These are phyloP conservation scores for Penicillium antarcticum DNA, from an alignment of 495 filamentous ascomycete species.

Conservation along the genomic window DNA sequence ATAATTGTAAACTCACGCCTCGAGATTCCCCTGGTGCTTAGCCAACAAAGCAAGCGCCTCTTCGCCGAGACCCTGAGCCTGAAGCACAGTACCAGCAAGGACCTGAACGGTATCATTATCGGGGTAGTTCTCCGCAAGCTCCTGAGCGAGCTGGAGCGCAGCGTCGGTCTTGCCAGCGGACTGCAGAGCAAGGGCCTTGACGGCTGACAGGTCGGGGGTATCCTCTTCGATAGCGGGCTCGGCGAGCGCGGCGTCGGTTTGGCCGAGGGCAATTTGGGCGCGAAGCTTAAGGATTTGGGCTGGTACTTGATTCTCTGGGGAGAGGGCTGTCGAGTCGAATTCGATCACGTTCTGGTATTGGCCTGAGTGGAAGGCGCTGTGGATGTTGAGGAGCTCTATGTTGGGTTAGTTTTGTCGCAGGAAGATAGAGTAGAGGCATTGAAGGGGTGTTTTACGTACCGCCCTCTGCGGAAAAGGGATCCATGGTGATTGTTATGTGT, in stretches of 20 bases:
- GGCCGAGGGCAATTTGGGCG: constrained; percentile 75
- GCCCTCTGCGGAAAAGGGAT: constrained; percentile 93
- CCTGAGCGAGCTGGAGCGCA: constrained; percentile 61
- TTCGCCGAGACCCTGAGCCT: constrained; percentile 71
- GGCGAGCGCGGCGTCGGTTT: constrained; percentile 66
- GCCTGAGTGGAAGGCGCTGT: constrained; percentile 92
- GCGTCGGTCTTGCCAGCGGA: constrained; percentile 54
- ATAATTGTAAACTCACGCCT: constrained; percentile 61
- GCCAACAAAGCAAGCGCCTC: constrained; percentile 75
- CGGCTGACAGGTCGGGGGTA: constrained; percentile 70
- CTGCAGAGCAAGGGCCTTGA: constrained; percentile 73
- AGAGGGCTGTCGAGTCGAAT: constrained; percentile 73
- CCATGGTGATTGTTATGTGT: constrained; percentile 54
- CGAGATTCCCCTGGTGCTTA: constrained; percentile 76
- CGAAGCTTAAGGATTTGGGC: constrained; percentile 79
- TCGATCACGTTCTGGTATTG: constrained; percentile 81
- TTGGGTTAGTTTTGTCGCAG: constrained; percentile 8
- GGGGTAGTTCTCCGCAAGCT: constrained; percentile 57
- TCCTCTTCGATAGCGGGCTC: constrained; percentile 62
- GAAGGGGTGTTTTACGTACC: constrained; percentile 38
- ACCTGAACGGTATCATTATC: constrained; percentile 84
- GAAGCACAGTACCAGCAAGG: constrained; percentile 71
- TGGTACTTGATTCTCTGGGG: constrained; percentile 69
- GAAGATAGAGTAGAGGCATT: background rate
- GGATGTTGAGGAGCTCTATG: constrained; percentile 90